Percentiles rank a stretch among this genome's conserved stretches.
phyloP scores from a whole-genome alignment of 176 grass and related monocot genomes.

The Musa troglodytarum region DNA sequence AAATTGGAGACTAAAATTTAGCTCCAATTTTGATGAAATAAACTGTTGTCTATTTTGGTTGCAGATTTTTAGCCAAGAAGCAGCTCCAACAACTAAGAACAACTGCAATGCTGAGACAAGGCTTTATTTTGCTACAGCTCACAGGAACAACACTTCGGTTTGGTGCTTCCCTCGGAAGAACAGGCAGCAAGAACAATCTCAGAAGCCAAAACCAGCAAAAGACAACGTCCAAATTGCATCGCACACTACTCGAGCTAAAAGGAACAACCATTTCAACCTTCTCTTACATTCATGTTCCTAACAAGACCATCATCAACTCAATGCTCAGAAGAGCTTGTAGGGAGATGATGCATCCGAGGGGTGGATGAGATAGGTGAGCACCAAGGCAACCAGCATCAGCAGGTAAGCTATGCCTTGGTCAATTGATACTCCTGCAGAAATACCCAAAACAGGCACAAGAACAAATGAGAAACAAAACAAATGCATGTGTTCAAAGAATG shows the following conservation, averaged over 20 bases:
- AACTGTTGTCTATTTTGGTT: no score
- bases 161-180: no score
- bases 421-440: background rate
- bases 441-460: background rate
- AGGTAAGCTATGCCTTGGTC: background rate
- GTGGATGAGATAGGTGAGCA: slow-evolving; percentile 3
- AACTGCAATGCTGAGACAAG: no score
- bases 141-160: no score
- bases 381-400: background rate
- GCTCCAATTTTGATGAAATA: no score
- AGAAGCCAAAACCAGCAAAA: background rate
- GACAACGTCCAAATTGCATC: background rate
- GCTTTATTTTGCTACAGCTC: no score
- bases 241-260: background rate
- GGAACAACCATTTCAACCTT: background rate
- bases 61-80: no score
- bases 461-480: background rate
- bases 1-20: no score
- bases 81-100: no score
- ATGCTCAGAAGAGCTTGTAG: background rate
- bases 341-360: background rate
- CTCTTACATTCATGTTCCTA: background rate
- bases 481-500: background rate
- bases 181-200: background rate
- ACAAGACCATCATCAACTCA: background rate